Evolutionary conservation across 2,329 filamentous ascomycete genomes (phyloP).

Genomic region (Botrytis fragariae): DNA sequence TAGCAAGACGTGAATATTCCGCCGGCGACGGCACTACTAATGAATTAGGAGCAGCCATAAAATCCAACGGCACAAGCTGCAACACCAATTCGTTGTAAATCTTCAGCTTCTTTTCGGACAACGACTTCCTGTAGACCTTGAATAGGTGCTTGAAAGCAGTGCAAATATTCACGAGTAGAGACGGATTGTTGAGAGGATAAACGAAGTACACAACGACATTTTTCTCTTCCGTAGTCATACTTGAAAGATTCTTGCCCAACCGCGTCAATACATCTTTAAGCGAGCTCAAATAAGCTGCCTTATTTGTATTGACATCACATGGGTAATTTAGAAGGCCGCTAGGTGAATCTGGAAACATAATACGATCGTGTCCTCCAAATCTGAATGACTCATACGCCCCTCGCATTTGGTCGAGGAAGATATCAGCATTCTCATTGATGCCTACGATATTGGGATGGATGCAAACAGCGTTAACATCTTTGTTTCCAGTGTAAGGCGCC

Average conservation of each 20-base stretch:
- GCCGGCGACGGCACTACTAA: conserved; percentile 60
- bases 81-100: conserved; percentile 67
- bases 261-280: conserved; percentile 35
- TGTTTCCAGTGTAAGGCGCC: conserved; percentile 65
- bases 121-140: conserved; percentile 56
- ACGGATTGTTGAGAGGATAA: conserved; percentile 62
- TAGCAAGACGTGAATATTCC: conserved; percentile 61
- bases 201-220: conserved; percentile 77
- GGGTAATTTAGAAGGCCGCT: conserved; percentile 35
- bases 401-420: conserved; percentile 66
- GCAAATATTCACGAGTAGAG: conserved; percentile 67
- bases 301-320: conserved; percentile 28
- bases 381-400: conserved; percentile 72
- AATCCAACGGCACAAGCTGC: conserved; percentile 68
- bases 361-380: conserved; percentile 60
- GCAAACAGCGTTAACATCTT: conserved; percentile 69
- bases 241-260: conserved; percentile 36
- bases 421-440: conserved; percentile 56
- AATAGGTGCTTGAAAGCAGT: conserved; percentile 71
- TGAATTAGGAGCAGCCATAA: conserved; percentile 62
- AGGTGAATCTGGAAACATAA: conserved; percentile 41
- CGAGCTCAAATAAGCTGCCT: conserved; percentile 27
- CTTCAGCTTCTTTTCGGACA: conserved; percentile 49
- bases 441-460: conserved; percentile 66
- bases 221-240: conserved; percentile 40